Percentiles rank a stretch among this genome's conserved stretches.
Conservation (phyloP, 441 rosid species). For the Corymbia calophylla region DNA sequence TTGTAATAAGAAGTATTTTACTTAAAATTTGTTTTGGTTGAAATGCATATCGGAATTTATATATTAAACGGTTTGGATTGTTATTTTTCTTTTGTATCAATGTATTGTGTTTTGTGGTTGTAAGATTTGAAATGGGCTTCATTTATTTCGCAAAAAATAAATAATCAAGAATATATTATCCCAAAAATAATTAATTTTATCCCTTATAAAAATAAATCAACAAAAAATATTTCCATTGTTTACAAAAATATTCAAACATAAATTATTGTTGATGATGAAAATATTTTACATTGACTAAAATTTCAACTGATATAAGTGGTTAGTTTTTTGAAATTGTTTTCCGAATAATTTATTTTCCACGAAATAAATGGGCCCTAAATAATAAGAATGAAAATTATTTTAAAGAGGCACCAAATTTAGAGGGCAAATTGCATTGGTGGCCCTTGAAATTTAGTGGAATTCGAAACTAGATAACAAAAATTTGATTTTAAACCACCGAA, state of each 20-base stretch:
- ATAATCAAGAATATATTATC: no score
- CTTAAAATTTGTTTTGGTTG: neutral
- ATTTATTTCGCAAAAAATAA: rapidly evolving
- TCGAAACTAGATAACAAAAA: neutral
- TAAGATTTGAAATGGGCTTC: neutral
- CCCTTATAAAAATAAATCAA: neutral
- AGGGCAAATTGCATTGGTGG: neutral
- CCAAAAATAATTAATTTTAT: rapidly evolving
- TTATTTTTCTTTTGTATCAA: neutral
- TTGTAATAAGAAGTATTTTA: no score
- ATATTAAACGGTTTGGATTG: neutral
- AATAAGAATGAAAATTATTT: neutral
- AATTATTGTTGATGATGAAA: no score
- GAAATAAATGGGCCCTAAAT: neutral
- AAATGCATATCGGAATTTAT: neutral
- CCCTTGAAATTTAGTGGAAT: neutral
- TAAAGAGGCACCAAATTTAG: neutral
- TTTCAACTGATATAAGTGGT: rapidly evolving
- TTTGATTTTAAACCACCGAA: no score
- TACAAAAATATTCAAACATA: no score
- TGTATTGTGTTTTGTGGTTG: neutral
- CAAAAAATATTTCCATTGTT: no score
- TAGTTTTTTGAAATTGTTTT: no score
- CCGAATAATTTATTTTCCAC: neutral
- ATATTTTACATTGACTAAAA: no score